Base-by-base conservation (phyloP, 2,329 filamentous ascomycete genomes). In the Mycogone perniciosa region DNA sequence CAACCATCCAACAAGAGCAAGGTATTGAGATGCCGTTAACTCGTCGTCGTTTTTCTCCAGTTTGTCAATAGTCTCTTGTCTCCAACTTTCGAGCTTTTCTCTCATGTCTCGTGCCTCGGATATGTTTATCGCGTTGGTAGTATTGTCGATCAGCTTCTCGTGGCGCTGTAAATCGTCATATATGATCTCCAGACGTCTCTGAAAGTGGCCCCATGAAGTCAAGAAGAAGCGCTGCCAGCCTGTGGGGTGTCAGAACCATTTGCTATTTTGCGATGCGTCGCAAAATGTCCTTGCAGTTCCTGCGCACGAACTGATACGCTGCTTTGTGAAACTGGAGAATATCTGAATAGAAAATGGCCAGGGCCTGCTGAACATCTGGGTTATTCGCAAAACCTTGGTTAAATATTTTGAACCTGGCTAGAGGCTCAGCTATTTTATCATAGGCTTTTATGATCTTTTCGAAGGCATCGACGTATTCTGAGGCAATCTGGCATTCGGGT, bases 301-400 rank as follows among this genome's bases (percentile, higher is more conserved):
- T 54, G 0, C 65, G 60, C 13, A 78, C 65, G 39, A 76, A 76
- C 10, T 67, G 68, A 51, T 79, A 77, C 0, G 73, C 71, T 3
- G 68, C 43, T 26, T 67, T 67, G 45, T 79, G 75, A 35, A 78
- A 78, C 9, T 69, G 53, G 0, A 78, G 60, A 20, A 78, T 75
- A n/a, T 78, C 72, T 0, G 66, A 59, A 38, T 77, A 78, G 31
- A 75, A 72, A 0, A 71, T 51, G 0, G 70, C 71, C 0, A 77
- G 53, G 0, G 69, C 64, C 8, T 68, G 56, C 33, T 76, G 70
- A 31, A 78, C 69, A 0, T 68, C 58, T 0, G 53, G 31, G 5
- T 71, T 57, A 0, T 46, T 48, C 1, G 37, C 42, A 20, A 72
- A 73, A 0, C 64, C 54, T 1, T 58, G 6, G 2, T 57, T 52